Base-by-base conservation (phyloP, 352 stramenopile genomes). In the Phytophthora hybrid region DNA sequence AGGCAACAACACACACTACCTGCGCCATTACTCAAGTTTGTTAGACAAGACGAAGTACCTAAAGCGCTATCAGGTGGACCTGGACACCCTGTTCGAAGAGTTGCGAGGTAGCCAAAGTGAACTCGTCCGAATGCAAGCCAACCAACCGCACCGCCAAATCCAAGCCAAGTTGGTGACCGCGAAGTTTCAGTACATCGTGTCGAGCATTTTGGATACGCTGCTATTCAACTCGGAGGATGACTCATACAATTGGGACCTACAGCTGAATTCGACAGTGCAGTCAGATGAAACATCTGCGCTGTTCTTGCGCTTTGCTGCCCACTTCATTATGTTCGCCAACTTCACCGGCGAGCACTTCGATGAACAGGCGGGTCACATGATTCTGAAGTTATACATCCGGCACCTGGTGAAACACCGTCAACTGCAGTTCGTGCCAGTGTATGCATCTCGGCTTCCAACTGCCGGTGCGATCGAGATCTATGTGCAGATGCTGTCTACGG, bases 381-480 rank as follows among this genome's bases (percentile, higher is more conserved):
- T 95, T 69, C 53, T 94, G 16, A 95, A 95, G 70, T 64, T 86
- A 19, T 96, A 96, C 62, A 91, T 96, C 65, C 85, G 90, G 0
- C 87, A 96, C 58, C 66, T 96, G 21, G 85, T 94, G 29, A 90
- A 94, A 74, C 87, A 94, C 26, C 80, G 80, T 2, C 88, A 96
- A 41, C 78, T 92, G 58, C 83, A 92, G 59, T 82, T 95, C 8
- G 84, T 95, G 21, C 87, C 90, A 13, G 64, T 96, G 4, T 96
- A 95, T 58, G 87, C 79, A 0, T 87, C 87, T 60, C 80, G 77
- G 8, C 77, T 96, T 9, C 90, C 90, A 31, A 85, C 75, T 1
- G 69, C 79, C 21, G 90, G 83, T 46, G 79, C 82, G 0, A 81
- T 88, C 14, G 85, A 92, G 57, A 79, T 96, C 4, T 96, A 95